Conservation (phyloP, 139 green algal genomes). For the Coelastrella sp. region DNA sequence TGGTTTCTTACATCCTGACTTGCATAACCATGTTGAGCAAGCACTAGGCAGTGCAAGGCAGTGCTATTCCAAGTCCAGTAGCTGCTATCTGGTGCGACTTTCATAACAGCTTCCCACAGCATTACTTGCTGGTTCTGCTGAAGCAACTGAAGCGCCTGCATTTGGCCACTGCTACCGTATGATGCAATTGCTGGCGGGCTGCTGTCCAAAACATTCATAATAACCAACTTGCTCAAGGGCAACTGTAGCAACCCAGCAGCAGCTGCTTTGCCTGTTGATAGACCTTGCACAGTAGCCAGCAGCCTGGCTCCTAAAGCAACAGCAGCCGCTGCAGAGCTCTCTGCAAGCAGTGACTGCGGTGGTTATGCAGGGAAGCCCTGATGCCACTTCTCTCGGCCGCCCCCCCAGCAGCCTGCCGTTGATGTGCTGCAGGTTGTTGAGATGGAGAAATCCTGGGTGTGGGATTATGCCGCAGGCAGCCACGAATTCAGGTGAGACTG, state of each 20-base stretch:
- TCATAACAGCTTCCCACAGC: no score
- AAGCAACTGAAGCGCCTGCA: no score
- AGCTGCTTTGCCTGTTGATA: no score
- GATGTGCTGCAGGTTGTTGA: slow-evolving; percentile 58
- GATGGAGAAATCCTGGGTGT: slow-evolving; percentile 66
- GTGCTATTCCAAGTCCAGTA: background rate
- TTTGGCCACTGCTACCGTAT: no score
- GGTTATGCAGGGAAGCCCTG: no score
- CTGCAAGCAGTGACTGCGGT: background rate
- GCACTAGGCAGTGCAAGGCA: no score
- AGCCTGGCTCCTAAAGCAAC: background rate
- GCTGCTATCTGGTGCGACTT: background rate
- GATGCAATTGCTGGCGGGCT: no score
- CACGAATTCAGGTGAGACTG: slow-evolving; percentile 46
- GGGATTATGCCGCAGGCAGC: slow-evolving; percentile 57
- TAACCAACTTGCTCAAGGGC: no score
- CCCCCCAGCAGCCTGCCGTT: background rate
- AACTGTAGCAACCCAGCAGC: no score
- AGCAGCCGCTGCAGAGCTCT: background rate
- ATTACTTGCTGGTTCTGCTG: no score
- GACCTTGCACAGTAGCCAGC: background rate
- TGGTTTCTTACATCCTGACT: background rate
- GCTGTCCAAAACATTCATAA: no score
- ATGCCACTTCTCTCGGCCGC: background rate
- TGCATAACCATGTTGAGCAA: background rate